A percentile compares a stretch with the other conserved stretches of the same genome.
Conservation (phyloP, 2,329 filamentous ascomycete species). For the Pseudonectria buxi region DNA sequence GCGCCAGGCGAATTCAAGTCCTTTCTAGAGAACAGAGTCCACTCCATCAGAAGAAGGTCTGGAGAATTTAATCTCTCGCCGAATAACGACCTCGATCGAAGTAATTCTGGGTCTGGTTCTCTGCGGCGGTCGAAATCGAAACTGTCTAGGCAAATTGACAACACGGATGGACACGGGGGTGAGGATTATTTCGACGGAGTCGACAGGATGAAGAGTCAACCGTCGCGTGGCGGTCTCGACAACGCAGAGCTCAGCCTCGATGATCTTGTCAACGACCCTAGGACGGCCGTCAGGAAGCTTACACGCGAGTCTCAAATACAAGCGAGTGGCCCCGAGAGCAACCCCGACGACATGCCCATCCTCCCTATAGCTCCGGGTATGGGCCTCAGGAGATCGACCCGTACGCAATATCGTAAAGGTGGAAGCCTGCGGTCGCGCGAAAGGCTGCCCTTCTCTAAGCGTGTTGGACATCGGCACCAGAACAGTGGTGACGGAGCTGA, state of each 20-base stretch:
- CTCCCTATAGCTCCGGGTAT: conserved; percentile 70
- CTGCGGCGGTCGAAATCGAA: conserved; percentile 88
- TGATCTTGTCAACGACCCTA: conserved; percentile 73
- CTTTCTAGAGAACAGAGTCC: conserved; percentile 88
- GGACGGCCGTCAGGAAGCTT: conserved; percentile 63
- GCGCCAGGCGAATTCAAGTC: conserved; percentile 95
- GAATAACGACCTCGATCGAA: conserved; percentile 44
- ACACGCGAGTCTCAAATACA: conserved; percentile 47
- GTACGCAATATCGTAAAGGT: conserved; percentile 80
- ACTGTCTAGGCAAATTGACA: conserved; percentile 87
- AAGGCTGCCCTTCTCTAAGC: conserved; percentile 66
- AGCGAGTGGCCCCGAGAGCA: conserved; percentile 34
- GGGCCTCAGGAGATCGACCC: conserved; percentile 80
- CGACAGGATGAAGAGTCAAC: conserved; percentile 68
- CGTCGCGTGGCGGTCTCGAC: conserved; percentile 51
- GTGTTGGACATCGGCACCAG: conserved; percentile 55
- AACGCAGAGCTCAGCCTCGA: conserved; percentile 65
- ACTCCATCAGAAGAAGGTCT: conserved; percentile 80
- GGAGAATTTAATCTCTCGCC: conserved; percentile 60
- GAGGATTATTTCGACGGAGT: conserved; percentile 76
- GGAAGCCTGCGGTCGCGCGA: conserved; percentile 80
- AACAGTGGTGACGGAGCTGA: conserved; percentile 43
- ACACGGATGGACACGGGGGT: conserved; percentile 48
- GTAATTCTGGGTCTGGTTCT: conserved; percentile 52
- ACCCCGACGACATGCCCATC: conserved; percentile 74